phyloP scores from a whole-genome alignment of 345 rosid species.

The Ricinus communis region DNA sequence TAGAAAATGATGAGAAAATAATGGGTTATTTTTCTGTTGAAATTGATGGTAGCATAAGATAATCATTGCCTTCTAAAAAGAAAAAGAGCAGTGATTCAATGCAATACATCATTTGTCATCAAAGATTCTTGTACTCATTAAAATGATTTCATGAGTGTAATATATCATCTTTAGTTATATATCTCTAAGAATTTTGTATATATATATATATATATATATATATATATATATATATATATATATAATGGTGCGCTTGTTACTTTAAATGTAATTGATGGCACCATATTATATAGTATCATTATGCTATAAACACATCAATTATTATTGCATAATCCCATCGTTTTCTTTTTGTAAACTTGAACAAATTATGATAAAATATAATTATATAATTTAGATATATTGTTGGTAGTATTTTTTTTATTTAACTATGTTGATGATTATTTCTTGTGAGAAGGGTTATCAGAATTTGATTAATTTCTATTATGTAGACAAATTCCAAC shows the following conservation, averaged over 20 bases:
- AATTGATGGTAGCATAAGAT: slow-evolving; percentile 11
- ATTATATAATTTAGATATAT: no score
- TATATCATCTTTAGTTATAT: neutral
- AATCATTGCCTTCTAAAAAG: neutral
- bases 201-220: no score
- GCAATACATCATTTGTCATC: neutral
- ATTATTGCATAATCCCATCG: neutral
- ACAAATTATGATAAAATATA: no score
- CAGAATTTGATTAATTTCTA: no score
- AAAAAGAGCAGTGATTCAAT: neutral
- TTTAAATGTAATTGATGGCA: neutral
- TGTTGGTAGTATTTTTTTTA: no score
- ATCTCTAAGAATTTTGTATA: neutral
- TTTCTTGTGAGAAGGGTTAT: no score
- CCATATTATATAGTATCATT: neutral
- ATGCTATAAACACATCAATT: neutral
- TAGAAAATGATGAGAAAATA: slow-evolving; percentile 7
- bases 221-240: no score
- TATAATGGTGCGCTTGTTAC: neutral
- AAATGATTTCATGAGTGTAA: neutral
- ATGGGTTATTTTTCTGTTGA: neutral
- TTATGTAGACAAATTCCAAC: no score
- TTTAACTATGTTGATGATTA: no score
- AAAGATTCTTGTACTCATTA: slow-evolving; percentile 5
- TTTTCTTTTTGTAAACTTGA: no score